Base-by-base conservation (phyloP, 1,284 basidiomycete genomes). In the Pseudozyma flocculosa region DNA sequence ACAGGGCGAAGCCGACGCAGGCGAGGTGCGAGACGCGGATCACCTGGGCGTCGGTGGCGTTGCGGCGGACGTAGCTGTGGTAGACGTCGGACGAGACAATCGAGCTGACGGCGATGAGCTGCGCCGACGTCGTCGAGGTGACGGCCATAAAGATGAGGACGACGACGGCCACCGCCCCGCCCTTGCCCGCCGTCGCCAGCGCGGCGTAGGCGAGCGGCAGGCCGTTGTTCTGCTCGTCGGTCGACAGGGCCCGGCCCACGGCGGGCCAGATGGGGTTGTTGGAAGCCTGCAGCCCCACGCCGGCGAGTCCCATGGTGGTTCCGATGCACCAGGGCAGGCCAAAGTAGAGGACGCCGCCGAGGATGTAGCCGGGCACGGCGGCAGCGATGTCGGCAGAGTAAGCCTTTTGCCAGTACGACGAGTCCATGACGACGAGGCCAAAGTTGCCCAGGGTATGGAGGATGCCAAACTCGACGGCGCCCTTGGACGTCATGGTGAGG, bases 401-500 rank as follows among this genome's bases (percentile, higher is more conserved):
- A 2, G 61, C 71, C 43, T 75, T 73, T 30, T 75, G 73, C 73
- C 73, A 72, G 45, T 72, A 73, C 2, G 40, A 49, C 1, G 43
- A 47, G 40, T 75, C 73, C 61, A 73, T 62, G 5, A 68, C 54
- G 8, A 75, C 73, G 1, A 75, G 58, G 1, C 71, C 73, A 47
- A 72, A 69, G 34, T 75, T 75, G 11, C 70, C 67, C 0, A 75
- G 46, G 8, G 71, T 73, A 40, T 75, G 71, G 22, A 75, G 34
- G 30, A 70, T 63, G 10, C 69, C 71, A 34, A 75, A 75, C 38
- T 69, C 61, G 17, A 73, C 51, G 0, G 90, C 92, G 51, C 87
- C 84, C 78, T 86, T 85, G 13, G 86, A 88, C 26, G 89, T 85
- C 82, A 96, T 88, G 5, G 92, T 88, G 29, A 87, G 78, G 73